phyloP scores from a whole-genome alignment of 2,329 filamentous ascomycete genomes.

The Fusarium keratoplasticum region DNA sequence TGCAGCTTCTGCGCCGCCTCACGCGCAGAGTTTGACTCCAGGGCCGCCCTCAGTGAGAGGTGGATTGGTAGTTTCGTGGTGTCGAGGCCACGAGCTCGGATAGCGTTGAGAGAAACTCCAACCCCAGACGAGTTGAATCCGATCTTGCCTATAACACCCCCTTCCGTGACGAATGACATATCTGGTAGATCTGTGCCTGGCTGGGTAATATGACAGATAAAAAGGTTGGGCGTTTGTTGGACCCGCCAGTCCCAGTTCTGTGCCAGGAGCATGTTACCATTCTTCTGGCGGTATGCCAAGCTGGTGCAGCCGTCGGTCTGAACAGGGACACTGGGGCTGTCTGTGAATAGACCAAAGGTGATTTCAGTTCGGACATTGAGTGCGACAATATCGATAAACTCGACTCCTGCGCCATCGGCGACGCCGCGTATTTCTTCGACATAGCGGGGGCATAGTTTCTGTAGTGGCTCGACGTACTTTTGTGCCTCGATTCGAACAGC shows the following conservation, averaged over 20 bases:
- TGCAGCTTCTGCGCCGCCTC: slow-evolving; percentile 12
- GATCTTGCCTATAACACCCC: slow-evolving; percentile 73
- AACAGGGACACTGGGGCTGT: slow-evolving; percentile 9
- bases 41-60: slow-evolving; percentile 65
- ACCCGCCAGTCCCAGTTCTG: slow-evolving; percentile 72
- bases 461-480: slow-evolving; percentile 22
- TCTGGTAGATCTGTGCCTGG: slow-evolving; percentile 52
- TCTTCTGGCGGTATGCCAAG: slow-evolving; percentile 56
- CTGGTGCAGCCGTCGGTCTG: slow-evolving; percentile 67
- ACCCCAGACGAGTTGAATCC: slow-evolving; percentile 71
- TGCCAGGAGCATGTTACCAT: slow-evolving; percentile 51
- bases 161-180: slow-evolving; percentile 68
- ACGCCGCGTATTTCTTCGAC: slow-evolving; percentile 61
- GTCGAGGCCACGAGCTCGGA: slow-evolving; percentile 67
- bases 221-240: slow-evolving; percentile 63
- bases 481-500: slow-evolving; percentile 22
- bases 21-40: slow-evolving; percentile 58
- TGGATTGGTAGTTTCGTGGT: slow-evolving; percentile 66
- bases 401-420: slow-evolving; percentile 59
- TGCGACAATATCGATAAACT: slow-evolving; percentile 65
- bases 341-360: slow-evolving; percentile 62
- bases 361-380: slow-evolving; percentile 57
- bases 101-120: slow-evolving; percentile 71
- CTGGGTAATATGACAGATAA: slow-evolving; percentile 59
- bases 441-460: slow-evolving; percentile 12